Evolutionary conservation across 2,329 filamentous ascomycete genomes (phyloP).

Genomic region (Rhinocladiella mackenziei): DNA sequence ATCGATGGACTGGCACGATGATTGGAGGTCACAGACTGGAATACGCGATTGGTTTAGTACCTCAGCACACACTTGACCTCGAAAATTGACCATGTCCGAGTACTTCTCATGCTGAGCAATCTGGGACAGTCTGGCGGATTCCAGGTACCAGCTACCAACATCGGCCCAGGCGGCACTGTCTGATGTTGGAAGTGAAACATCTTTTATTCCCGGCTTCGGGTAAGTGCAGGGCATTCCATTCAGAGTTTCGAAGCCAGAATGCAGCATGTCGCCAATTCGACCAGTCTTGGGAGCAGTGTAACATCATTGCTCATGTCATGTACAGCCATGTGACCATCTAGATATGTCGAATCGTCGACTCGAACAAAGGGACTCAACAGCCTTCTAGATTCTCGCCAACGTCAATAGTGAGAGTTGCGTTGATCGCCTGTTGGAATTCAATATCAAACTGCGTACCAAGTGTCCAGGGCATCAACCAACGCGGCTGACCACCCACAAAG

Average conservation of each 20-base stretch:
- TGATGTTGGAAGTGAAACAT: constrained; percentile 1
- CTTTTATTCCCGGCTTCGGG: constrained; percentile 10
- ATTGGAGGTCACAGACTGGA: constrained; percentile 38
- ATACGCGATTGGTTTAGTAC: constrained; percentile 31
- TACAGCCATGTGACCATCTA: constrained; percentile 52
- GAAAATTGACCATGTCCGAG: constrained; percentile 36
- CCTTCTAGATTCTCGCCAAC: constrained; percentile 43
- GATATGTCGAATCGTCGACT: constrained; percentile 52
- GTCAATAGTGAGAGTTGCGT: constrained; percentile 51
- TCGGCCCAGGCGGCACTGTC: constrained; percentile 11
- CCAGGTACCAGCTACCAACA: constrained; percentile 19
- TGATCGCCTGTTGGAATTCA: constrained; percentile 55
- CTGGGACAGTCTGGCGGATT: constrained; percentile 30
- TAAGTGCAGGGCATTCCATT: constrained; percentile 29
- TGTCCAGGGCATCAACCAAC: constrained; percentile 58
- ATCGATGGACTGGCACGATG: constrained; percentile 16
- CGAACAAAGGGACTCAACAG: constrained; percentile 44
- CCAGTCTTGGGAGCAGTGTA: constrained; percentile 48
- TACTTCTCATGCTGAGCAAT: constrained; percentile 37
- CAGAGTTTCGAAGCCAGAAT: constrained; percentile 40
- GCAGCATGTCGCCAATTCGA: constrained; percentile 53
- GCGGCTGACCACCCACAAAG: constrained; percentile 51
- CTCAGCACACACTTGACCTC: constrained; percentile 33
- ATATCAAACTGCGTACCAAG: constrained; percentile 54
- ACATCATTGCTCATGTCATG: constrained; percentile 51